phyloP scores from a whole-genome alignment of 192 early-diverging fungal genomes.

The Coemansia sp. region DNA sequence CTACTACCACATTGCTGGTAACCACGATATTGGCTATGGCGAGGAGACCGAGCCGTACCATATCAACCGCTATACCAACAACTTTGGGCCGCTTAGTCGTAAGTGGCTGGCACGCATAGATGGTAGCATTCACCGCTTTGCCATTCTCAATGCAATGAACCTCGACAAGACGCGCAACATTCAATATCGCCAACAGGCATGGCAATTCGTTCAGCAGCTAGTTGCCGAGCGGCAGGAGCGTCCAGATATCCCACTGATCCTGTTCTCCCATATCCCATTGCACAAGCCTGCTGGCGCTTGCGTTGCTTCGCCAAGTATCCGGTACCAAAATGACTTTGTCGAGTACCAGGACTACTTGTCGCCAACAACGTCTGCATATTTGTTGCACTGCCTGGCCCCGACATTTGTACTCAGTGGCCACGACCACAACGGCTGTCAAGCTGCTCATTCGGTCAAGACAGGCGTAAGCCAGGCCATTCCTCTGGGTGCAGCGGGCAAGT shows the following conservation, averaged over 20 bases:
- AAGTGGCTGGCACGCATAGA: slow-evolving; percentile 24
- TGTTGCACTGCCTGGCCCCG: slow-evolving; percentile 58
- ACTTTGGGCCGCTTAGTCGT: slow-evolving; percentile 59
- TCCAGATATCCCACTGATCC: slow-evolving; percentile 50
- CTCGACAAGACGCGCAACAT: slow-evolving; percentile 41
- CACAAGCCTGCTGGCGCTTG: slow-evolving; percentile 59
- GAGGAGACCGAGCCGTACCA: slow-evolving; percentile 55
- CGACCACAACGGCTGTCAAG: slow-evolving; percentile 63
- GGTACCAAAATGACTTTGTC: slow-evolving; percentile 48
- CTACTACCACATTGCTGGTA: slow-evolving; percentile 59
- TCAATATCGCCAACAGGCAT: slow-evolving; percentile 55
- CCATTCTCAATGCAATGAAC: slow-evolving; percentile 51
- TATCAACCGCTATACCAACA: slow-evolving; percentile 54
- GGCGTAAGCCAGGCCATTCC: slow-evolving; percentile 2
- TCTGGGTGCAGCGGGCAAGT: slow-evolving; percentile 10
- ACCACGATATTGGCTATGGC: slow-evolving; percentile 70
- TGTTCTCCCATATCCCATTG: slow-evolving; percentile 64
- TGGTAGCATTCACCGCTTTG: slow-evolving; percentile 23
- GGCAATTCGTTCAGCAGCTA: slow-evolving; percentile 56
- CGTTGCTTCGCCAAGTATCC: slow-evolving; percentile 47
- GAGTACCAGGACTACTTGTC: slow-evolving; percentile 63
- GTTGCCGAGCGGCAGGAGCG: slow-evolving; percentile 19
- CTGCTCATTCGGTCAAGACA: slow-evolving; percentile 31
- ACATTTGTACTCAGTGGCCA: slow-evolving; percentile 63
- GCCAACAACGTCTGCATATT: slow-evolving; percentile 55